phyloP scores from a whole-genome alignment of 139 green algal species.

The Pedinophyceae sp. region DNA sequence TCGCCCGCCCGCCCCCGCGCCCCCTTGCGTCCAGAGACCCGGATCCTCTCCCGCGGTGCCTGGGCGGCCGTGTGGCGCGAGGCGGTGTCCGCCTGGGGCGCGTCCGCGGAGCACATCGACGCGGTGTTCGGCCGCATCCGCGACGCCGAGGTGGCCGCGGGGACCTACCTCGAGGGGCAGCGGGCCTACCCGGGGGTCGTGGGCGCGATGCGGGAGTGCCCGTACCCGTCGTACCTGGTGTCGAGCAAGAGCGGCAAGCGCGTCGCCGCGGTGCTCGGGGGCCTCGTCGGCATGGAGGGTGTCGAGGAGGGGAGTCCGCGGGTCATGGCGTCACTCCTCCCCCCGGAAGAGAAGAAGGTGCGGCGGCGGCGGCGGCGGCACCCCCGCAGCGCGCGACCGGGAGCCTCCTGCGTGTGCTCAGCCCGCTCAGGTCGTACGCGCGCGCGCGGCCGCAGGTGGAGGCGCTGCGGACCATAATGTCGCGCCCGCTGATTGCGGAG shows the following conservation, averaged over 20 bases:
- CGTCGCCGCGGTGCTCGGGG: slow-evolving; percentile 13
- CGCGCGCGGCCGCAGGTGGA: too few relatives aligned
- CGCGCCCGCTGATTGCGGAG: slow-evolving; percentile 15
- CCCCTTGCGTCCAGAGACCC: too few relatives aligned
- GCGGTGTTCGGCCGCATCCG: slow-evolving; percentile 27
- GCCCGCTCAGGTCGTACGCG: too few relatives aligned
- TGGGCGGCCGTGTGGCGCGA: too few relatives aligned
- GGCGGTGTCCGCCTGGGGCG: too few relatives aligned
- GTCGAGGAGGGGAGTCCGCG: slow-evolving; percentile 23
- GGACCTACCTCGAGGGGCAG: slow-evolving; percentile 21
- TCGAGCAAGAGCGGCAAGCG: slow-evolving; percentile 12
- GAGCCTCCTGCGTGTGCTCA: too few relatives aligned
- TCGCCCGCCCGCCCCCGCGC: too few relatives aligned
- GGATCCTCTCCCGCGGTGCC: too few relatives aligned
- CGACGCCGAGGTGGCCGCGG: slow-evolving; percentile 4
- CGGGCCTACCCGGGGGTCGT: slow-evolving; percentile 22
- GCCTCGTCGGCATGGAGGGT: slow-evolving; percentile 19
- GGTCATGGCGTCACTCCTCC: slow-evolving; percentile 37
- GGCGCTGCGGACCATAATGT: too few relatives aligned
- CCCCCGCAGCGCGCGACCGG: too few relatives aligned
- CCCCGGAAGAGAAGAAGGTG: slow-evolving; percentile 44
- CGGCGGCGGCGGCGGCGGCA: too few relatives aligned
- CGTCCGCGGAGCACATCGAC: slow-evolving; percentile 13
- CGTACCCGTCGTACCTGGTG: slow-evolving; percentile 23
- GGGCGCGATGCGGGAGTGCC: slow-evolving; percentile 16